Percentiles rank a stretch among this genome's conserved stretches.
Evolutionary conservation across 2,329 filamentous ascomycete species (phyloP).

Genomic region (Aspergillus pseudoviridinutans): DNA sequence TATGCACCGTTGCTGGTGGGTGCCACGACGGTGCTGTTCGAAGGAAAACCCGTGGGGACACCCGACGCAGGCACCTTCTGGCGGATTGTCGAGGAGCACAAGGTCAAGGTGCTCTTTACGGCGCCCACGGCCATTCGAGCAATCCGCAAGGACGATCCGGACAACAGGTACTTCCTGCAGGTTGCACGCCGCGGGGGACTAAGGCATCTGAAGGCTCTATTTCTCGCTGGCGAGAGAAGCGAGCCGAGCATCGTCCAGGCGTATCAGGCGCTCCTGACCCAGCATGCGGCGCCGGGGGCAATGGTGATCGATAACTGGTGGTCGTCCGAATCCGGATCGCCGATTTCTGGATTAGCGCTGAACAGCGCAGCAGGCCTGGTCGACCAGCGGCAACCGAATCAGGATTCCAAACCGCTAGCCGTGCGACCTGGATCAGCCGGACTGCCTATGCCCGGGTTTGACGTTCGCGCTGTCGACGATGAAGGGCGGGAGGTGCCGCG

Average conservation of each 20-base stretch:
- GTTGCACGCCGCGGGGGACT: conserved; percentile 67
- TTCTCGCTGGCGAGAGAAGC: conserved; percentile 83
- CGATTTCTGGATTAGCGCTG: conserved; percentile 63
- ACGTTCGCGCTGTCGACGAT: conserved; percentile 81
- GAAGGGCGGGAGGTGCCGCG: conserved; percentile 65
- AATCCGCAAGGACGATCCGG: conserved; percentile 79
- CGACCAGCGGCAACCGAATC: conserved; percentile 23
- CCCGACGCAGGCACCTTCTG: conserved; percentile 85
- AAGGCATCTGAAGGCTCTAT: conserved; percentile 68
- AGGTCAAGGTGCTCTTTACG: conserved; percentile 78
- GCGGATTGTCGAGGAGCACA: conserved; percentile 79
- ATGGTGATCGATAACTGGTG: conserved; percentile 70
- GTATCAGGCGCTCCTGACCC: conserved; percentile 69
- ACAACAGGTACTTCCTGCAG: conserved; percentile 61
- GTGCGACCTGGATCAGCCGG: conserved; percentile 84
- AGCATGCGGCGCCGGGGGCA: conserved; percentile 61
- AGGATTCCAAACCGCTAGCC: conserved; percentile 46
- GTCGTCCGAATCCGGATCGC: conserved; percentile 67
- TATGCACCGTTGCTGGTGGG: conserved; percentile 84
- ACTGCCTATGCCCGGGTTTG: conserved; percentile 87
- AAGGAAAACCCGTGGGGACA: conserved; percentile 90
- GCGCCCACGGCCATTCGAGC: conserved; percentile 84
- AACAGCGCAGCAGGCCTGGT: conserved; percentile 57
- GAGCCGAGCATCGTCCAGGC: conserved; percentile 80
- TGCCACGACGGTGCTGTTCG: conserved; percentile 81